phyloP scores from a whole-genome alignment of 73 alveolate genomes.

The Durusdinium trenchii region DNA sequence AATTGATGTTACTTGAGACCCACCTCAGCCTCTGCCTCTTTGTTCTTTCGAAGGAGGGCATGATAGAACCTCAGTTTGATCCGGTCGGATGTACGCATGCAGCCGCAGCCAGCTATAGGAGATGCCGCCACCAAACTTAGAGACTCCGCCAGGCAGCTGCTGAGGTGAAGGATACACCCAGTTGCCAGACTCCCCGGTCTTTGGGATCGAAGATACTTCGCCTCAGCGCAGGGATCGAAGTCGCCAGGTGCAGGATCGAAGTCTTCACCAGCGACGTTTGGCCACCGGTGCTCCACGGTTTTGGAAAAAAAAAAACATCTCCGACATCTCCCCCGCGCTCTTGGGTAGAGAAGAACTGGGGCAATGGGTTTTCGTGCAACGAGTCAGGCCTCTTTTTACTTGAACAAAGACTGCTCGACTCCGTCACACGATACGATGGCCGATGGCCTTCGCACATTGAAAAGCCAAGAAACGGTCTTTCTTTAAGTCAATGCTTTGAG shows the following conservation, averaged over 20 bases:
- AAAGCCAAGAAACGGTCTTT: constrained; percentile 58
- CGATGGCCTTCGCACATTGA: background rate
- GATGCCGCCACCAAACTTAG: background rate
- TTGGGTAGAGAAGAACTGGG: no score
- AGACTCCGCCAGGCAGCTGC: constrained; percentile 33
- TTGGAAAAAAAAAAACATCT: no score
- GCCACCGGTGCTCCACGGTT: no score
- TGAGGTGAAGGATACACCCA: constrained; percentile 95
- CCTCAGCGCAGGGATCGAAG: background rate
- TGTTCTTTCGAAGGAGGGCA: constrained; percentile 88
- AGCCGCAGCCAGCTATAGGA: background rate
- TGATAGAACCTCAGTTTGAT: constrained; percentile 55
- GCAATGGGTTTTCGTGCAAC: no score
- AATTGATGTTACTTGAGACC: no score
- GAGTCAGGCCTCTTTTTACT: no score
- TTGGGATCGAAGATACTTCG: constrained; percentile 92
- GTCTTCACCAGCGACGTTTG: no score
- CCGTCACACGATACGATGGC: no score
- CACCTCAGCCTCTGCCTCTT: constrained; percentile 92
- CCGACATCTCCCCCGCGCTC: no score
- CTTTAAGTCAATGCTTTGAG: constrained; percentile 72
- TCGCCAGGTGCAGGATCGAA: no score
- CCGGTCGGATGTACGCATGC: background rate
- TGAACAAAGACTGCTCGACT: no score
- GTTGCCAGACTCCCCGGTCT: constrained; percentile 78